These are phyloP conservation scores for Ilyonectria mors-panacis DNA, from an alignment of 2,329 filamentous ascomycete species.

Conservation along the genomic window DNA sequence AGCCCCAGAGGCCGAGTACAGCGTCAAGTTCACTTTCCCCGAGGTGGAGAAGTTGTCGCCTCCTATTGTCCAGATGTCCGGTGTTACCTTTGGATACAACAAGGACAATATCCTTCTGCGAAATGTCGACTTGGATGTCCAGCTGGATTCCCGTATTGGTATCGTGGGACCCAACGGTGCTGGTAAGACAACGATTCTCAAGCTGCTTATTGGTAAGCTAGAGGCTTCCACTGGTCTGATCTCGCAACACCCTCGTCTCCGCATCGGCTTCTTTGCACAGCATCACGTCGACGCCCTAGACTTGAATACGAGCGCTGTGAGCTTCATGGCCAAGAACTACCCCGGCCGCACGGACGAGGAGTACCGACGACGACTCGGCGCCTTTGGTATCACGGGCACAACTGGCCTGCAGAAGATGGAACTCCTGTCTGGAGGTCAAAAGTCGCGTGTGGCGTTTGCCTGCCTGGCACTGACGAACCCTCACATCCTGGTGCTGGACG, in stretches of 20 bases:
- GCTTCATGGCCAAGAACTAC: conserved; percentile 95
- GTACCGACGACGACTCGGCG: conserved; percentile 94
- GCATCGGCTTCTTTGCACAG: conserved; percentile 97
- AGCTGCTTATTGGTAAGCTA: conserved; percentile 93
- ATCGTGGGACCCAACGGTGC: conserved; percentile 99
- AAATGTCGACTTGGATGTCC: conserved; percentile 95
- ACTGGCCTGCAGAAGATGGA: conserved; percentile 98
- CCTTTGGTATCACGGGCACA: conserved; percentile 91
- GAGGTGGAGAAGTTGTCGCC: conserved; percentile 98
- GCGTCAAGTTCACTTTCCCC: conserved; percentile 96
- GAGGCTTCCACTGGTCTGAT: conserved; percentile 84
- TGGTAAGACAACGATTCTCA: conserved; percentile 98
- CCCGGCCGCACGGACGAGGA: conserved; percentile 95
- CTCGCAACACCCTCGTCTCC: conserved; percentile 87
- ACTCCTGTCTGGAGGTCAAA: conserved; percentile 94
- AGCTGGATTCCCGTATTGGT: conserved; percentile 97
- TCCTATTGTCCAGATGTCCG: conserved; percentile 97
- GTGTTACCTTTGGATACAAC: conserved; percentile 90
- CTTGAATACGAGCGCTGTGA: conserved; percentile 88
- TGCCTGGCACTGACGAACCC: conserved; percentile 94
- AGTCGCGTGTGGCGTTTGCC: conserved; percentile 98
- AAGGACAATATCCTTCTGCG: conserved; percentile 83
- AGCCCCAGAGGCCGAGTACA: conserved; percentile 93
- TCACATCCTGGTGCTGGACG: conserved; percentile 97
- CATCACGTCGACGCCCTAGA: conserved; percentile 98